These are phyloP conservation scores for Penicillium coffeae DNA, from an alignment of 495 filamentous ascomycete genomes.

Conservation along the genomic window DNA sequence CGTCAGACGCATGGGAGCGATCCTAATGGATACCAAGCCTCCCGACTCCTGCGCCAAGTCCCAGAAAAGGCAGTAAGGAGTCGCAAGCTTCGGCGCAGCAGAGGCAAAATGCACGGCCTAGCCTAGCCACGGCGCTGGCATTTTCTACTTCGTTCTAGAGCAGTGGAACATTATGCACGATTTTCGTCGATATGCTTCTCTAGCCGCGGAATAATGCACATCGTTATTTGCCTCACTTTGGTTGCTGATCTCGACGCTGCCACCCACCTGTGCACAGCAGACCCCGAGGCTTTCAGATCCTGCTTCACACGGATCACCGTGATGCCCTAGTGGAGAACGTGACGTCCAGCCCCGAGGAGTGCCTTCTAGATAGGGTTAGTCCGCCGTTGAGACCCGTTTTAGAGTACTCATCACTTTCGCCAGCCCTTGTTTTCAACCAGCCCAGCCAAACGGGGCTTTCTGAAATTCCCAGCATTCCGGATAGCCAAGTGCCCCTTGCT, in stretches of 20 bases:
- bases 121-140: too few species aligned
- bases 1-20: too few species aligned
- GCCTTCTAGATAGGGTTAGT: conserved; percentile 16
- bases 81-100: background rate
- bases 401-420: background rate
- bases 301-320: too few species aligned
- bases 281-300: too few species aligned
- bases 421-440: background rate
- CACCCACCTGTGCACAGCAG: too few species aligned
- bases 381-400: conserved; percentile 19
- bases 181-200: too few species aligned
- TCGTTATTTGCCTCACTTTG: too few species aligned
- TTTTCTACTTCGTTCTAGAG: too few species aligned
- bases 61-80: background rate
- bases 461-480: conserved; percentile 7
- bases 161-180: background rate
- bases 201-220: too few species aligned
- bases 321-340: too few species aligned
- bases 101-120: background rate
- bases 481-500: conserved; percentile 5
- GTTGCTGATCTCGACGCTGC: too few species aligned
- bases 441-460: conserved; percentile 9
- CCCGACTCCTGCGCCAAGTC: background rate
- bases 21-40: background rate
- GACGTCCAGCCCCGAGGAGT: too few species aligned